These are phyloP conservation scores for Lentinula sp. DNA, from an alignment of 768 basidiomycete genomes.

Conservation along the genomic window DNA sequence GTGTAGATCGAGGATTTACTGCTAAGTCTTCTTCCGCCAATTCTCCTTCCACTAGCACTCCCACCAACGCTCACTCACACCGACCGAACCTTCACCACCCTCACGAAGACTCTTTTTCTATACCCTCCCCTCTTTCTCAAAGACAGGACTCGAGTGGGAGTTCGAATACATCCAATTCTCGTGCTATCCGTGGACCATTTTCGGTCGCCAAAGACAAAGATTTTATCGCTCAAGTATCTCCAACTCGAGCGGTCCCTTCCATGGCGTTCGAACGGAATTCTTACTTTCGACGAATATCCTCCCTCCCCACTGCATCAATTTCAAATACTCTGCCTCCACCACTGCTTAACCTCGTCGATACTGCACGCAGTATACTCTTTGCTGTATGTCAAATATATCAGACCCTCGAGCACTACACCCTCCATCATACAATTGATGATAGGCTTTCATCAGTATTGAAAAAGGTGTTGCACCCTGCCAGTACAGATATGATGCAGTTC, in stretches of 20 bases:
- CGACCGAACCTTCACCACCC: slow-evolving; percentile 11
- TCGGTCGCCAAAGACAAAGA: slow-evolving; percentile 16
- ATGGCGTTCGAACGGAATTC: slow-evolving; percentile 82
- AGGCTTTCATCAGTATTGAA: slow-evolving; percentile 73
- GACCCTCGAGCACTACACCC: slow-evolving; percentile 80
- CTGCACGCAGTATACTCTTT: slow-evolving; percentile 89
- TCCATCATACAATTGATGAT: slow-evolving; percentile 70
- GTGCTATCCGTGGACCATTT: slow-evolving; percentile 16
- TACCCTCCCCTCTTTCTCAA: slow-evolving; percentile 32
- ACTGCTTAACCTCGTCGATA: slow-evolving; percentile 70
- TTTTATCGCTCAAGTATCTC: slow-evolving; percentile 28
- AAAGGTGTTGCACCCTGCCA: slow-evolving; percentile 84
- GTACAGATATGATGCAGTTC: slow-evolving; percentile 71
- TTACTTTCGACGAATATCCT: slow-evolving; percentile 91
- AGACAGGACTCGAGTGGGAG: slow-evolving; percentile 42
- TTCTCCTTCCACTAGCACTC: slow-evolving; percentile 9
- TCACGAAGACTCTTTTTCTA: slow-evolving; percentile 23
- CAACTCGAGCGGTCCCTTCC: slow-evolving; percentile 42
- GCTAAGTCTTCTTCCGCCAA: background rate
- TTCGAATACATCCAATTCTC: slow-evolving; percentile 21
- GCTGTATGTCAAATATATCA: slow-evolving; percentile 89
- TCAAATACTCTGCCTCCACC: slow-evolving; percentile 65
- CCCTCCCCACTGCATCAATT: slow-evolving; percentile 55
- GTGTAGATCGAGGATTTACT: background rate
- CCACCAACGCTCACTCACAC: background rate